Conservation (phyloP, 2,329 filamentous ascomycete genomes). For the Immersiporthe knoxdaviesiana region DNA sequence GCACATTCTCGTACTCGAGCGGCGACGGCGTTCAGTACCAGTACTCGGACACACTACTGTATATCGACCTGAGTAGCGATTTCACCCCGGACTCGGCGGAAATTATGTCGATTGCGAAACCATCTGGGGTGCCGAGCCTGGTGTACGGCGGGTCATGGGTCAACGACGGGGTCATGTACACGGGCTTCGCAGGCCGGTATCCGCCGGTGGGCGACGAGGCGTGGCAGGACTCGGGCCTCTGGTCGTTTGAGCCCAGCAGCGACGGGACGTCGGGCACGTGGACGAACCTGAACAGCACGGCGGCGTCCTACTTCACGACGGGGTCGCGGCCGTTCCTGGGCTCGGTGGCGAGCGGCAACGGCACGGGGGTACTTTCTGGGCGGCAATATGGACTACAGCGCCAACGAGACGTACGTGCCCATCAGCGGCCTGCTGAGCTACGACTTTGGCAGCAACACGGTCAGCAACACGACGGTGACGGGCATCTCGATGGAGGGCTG, state of each 20-base stretch:
- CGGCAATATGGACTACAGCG: conserved; percentile 8
- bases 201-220: conserved; percentile 12
- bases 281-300: conserved; percentile 23
- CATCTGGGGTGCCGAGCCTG: conserved; percentile 16
- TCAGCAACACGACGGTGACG: conserved; percentile 14
- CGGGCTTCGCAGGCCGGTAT: conserved; percentile 16
- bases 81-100: conserved; percentile 11
- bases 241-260: conserved; percentile 20
- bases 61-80: conserved; percentile 17
- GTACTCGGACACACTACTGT: conserved; percentile 29
- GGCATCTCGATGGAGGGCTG: conserved; percentile 15
- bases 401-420: conserved; percentile 13
- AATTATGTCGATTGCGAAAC: conserved; percentile 13
- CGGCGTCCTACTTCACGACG: conserved; percentile 5
- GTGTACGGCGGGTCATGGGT: conserved; percentile 16
- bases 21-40: conserved; percentile 28
- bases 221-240: conserved; percentile 14
- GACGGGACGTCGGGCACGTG: conserved; percentile 18
- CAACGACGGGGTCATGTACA: conserved; percentile 17
- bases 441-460: conserved; percentile 16
- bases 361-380: conserved; percentile 22
- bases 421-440: conserved; percentile 23
- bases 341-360: conserved; percentile 23
- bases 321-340: conserved; percentile 6
- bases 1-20: conserved; percentile 33